Evolutionary conservation across 2,329 filamentous ascomycete species (phyloP).

Genomic region (Alternaria arborescens): DNA sequence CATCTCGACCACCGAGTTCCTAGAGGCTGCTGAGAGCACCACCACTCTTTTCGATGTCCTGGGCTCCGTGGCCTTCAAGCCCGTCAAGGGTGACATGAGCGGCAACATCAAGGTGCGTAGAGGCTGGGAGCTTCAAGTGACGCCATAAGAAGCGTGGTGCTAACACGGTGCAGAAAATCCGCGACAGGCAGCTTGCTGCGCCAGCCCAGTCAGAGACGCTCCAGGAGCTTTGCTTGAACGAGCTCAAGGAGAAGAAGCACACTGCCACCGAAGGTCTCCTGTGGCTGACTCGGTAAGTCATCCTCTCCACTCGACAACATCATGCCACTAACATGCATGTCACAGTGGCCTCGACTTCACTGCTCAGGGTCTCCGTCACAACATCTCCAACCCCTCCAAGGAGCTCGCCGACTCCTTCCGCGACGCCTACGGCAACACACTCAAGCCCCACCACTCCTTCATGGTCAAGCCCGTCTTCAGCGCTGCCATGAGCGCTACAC

Average conservation of each 20-base stretch:
- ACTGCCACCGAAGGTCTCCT: constrained; percentile 86
- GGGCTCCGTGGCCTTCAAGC: constrained; percentile 78
- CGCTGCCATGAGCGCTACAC: constrained; percentile 90
- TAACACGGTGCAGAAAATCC: constrained; percentile 74
- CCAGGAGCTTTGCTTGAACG: constrained; percentile 84
- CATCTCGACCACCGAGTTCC: constrained; percentile 84
- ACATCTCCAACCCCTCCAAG: constrained; percentile 71
- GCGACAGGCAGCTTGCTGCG: constrained; percentile 79
- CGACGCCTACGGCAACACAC: constrained; percentile 80
- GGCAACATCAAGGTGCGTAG: constrained; percentile 83
- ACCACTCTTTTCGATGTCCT: constrained; percentile 80
- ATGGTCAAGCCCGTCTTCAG: constrained; percentile 91
- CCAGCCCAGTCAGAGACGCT: constrained; percentile 82
- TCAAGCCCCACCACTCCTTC: constrained; percentile 92
- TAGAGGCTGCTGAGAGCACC: constrained; percentile 88
- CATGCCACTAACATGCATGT: neutral
- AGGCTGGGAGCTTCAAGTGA: neutral
- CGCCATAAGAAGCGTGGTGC: neutral
- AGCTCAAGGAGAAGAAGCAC: constrained; percentile 90
- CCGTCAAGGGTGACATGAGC: constrained; percentile 89
- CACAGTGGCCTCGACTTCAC: constrained; percentile 94
- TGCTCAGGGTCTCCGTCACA: constrained; percentile 79
- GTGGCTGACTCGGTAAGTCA: constrained; percentile 82
- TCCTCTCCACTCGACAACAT: constrained; percentile 5
- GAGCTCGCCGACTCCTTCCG: constrained; percentile 91